phyloP scores from a whole-genome alignment of 768 basidiomycete genomes.

The Mycena metata region DNA sequence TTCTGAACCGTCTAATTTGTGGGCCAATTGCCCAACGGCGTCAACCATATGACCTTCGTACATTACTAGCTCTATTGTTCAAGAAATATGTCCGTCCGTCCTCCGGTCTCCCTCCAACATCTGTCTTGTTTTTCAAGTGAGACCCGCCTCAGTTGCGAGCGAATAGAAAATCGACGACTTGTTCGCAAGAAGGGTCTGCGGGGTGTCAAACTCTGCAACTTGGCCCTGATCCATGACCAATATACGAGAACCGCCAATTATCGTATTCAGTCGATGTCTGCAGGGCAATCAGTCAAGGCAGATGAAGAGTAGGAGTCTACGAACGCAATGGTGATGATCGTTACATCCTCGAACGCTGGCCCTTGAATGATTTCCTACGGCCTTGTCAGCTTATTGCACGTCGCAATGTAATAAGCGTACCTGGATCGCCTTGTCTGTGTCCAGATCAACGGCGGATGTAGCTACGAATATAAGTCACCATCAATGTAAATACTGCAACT shows the following conservation, averaged over 20 bases:
- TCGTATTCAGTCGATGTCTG: constrained; percentile 87
- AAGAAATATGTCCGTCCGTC: constrained; percentile 8
- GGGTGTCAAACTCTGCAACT: constrained; percentile 87
- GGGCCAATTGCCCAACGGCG: too few relatives aligned
- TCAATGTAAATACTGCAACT: constrained; percentile 1
- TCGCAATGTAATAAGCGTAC: neutral
- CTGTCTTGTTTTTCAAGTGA: constrained; percentile 40
- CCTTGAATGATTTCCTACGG: constrained; percentile 79
- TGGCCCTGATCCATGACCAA: constrained; percentile 87
- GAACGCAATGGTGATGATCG: constrained; percentile 90
- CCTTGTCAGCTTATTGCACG: neutral
- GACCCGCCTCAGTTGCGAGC: constrained; percentile 75
- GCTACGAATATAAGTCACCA: constrained; percentile 56
- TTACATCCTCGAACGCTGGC: constrained; percentile 80
- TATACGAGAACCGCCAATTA: constrained; percentile 84
- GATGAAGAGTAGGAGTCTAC: constrained; percentile 43
- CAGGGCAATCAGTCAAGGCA: constrained; percentile 10
- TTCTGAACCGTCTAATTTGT: too few relatives aligned
- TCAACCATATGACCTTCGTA: too few relatives aligned
- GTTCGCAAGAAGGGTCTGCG: constrained; percentile 72
- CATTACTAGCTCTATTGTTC: neutral
- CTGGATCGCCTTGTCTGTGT: constrained; percentile 92
- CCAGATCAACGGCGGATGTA: constrained; percentile 90
- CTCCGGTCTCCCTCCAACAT: neutral
- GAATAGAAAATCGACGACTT: constrained; percentile 70